These are phyloP conservation scores for Sistotremastrum suecicum DNA, from an alignment of 768 basidiomycete genomes.

Conservation along the genomic window DNA sequence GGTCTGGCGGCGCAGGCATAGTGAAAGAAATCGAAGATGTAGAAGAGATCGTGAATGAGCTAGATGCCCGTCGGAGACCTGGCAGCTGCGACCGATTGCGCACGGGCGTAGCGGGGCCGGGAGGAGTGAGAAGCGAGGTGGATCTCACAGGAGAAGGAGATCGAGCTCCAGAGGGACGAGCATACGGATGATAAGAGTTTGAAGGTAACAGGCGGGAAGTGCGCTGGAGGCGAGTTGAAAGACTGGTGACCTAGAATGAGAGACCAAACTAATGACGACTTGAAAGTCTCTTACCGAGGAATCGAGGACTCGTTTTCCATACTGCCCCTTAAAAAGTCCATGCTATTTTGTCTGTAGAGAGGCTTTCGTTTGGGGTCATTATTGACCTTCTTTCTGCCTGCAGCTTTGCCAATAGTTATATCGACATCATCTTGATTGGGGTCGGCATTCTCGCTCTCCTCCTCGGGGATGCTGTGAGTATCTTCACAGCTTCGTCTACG, in stretches of 20 bases:
- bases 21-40: slow-evolving; percentile 9
- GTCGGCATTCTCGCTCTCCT: slow-evolving; percentile 26
- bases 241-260: slow-evolving; percentile 23
- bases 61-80: slow-evolving; percentile 50
- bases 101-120: slow-evolving; percentile 28
- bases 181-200: slow-evolving; percentile 45
- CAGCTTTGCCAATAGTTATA: slow-evolving; percentile 28
- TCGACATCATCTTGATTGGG: slow-evolving; percentile 27
- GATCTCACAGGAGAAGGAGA: slow-evolving; percentile 18
- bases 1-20: slow-evolving; percentile 14
- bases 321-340: slow-evolving; percentile 62
- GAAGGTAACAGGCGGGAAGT: slow-evolving; percentile 40
- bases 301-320: slow-evolving; percentile 37
- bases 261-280: slow-evolving; percentile 4
- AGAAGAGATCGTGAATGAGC: slow-evolving; percentile 41
- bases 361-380: slow-evolving; percentile 30
- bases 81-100: slow-evolving; percentile 25
- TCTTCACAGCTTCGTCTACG: slow-evolving; percentile 13
- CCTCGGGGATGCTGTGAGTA: slow-evolving; percentile 29
- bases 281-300: slow-evolving; percentile 30
- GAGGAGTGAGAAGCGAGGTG: slow-evolving; percentile 13
- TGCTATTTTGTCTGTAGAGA: slow-evolving; percentile 73
- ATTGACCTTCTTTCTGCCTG: slow-evolving; percentile 19
- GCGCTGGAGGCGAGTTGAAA: slow-evolving; percentile 54
- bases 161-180: slow-evolving; percentile 22